Conservation (phyloP, 306 rosid genomes). For the Cicer pinnatifidum region DNA sequence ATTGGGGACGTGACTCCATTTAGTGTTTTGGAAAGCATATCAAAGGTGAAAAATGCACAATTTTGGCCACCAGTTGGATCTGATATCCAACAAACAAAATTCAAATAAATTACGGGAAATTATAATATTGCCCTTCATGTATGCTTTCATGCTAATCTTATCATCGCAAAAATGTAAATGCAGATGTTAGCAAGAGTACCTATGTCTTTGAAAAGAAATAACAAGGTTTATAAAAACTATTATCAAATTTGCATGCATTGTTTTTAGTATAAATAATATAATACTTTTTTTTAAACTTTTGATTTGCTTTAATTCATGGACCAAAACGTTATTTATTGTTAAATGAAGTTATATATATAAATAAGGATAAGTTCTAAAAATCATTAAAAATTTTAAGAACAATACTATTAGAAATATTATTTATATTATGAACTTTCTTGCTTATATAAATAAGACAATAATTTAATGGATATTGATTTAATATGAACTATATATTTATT, state of each 20-base stretch:
- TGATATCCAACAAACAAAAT: slow-evolving; percentile 43
- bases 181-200: slow-evolving; percentile 39
- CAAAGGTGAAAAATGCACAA: slow-evolving; percentile 92
- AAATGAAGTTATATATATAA: neutral
- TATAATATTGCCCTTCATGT: slow-evolving; percentile 21
- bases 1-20: slow-evolving; percentile 77
- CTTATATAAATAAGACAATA: no score
- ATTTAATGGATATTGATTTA: no score
- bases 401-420: no score
- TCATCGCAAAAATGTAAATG: slow-evolving; percentile 54
- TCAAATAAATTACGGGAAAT: slow-evolving; percentile 24
- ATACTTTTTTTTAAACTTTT: neutral
- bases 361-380: no score
- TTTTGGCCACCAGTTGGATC: slow-evolving; percentile 66
- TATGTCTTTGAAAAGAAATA: slow-evolving; percentile 2
- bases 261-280: neutral
- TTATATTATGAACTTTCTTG: no score
- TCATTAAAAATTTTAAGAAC: no score
- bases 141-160: slow-evolving; percentile 39
- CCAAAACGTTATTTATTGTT: neutral
- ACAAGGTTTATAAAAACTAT: neutral
- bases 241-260: slow-evolving; percentile 9
- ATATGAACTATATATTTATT: no score
- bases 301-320: no score
- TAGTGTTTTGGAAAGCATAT: slow-evolving; percentile 75